These are phyloP conservation scores for Hemerocallis citrina DNA, from an alignment of 106 monocot species.

Conservation along the genomic window DNA sequence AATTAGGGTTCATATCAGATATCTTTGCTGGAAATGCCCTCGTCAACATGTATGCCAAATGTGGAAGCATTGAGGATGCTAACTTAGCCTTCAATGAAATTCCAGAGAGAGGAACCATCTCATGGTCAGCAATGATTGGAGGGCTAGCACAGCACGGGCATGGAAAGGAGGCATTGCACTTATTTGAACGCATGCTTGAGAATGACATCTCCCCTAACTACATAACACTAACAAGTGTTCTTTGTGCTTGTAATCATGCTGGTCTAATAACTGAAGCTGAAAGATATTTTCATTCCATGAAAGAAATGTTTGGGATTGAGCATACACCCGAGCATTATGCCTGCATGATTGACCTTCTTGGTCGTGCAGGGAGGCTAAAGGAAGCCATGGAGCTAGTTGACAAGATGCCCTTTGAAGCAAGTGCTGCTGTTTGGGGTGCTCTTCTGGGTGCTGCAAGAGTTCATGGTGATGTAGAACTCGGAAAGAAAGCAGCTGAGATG, in stretches of 20 bases:
- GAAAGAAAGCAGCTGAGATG: slow-evolving; percentile 55
- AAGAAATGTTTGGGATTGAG: slow-evolving; percentile 42
- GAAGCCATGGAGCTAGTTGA: slow-evolving; percentile 62
- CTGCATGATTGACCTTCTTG: slow-evolving; percentile 82
- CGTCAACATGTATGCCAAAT: slow-evolving; percentile 93
- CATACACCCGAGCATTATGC: slow-evolving; percentile 75
- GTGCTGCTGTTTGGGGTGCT: slow-evolving; percentile 80
- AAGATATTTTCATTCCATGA: slow-evolving; percentile 59
- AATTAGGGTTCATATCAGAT: slow-evolving; percentile 49
- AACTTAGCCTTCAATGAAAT: slow-evolving; percentile 44
- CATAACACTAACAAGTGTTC: slow-evolving; percentile 76
- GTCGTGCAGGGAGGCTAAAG: slow-evolving; percentile 58
- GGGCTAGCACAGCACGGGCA: slow-evolving; percentile 85
- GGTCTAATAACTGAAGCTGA: slow-evolving; percentile 66
- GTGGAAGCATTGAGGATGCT: slow-evolving; percentile 80
- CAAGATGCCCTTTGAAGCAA: slow-evolving; percentile 70
- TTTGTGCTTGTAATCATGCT: slow-evolving; percentile 80
- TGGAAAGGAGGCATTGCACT: slow-evolving; percentile 58
- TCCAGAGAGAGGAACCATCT: slow-evolving; percentile 54
- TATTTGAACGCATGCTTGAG: slow-evolving; percentile 60
- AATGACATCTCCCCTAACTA: slow-evolving; percentile 68
- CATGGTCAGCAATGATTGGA: slow-evolving; percentile 97
- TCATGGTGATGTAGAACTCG: slow-evolving; percentile 52
- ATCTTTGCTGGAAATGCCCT: slow-evolving; percentile 70
- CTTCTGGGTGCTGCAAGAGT: slow-evolving; percentile 66